Conservation (phyloP, 2,329 filamentous ascomycete genomes). For the Amauroascus niger region DNA sequence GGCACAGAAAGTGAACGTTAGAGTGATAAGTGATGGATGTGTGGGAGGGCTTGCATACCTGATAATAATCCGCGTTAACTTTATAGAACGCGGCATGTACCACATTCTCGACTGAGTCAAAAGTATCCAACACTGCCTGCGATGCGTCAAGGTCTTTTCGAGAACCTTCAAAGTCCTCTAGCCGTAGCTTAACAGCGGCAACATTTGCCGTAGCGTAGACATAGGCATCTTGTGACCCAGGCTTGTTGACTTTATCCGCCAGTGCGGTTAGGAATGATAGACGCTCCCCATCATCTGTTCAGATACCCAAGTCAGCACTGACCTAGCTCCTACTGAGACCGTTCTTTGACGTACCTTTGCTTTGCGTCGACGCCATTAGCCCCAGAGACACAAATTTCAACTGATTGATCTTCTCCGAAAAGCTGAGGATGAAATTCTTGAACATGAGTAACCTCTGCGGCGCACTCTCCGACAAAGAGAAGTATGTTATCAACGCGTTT, state of each 20-base stretch:
- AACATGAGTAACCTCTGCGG: slow-evolving; percentile 81
- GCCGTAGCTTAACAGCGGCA: slow-evolving; percentile 72
- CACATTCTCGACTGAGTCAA: slow-evolving; percentile 89
- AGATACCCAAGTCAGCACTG: not conserved
- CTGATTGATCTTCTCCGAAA: slow-evolving; percentile 98
- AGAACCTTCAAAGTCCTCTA: slow-evolving; percentile 70
- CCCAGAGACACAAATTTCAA: slow-evolving; percentile 90
- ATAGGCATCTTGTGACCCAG: slow-evolving; percentile 86
- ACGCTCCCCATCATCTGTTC: slow-evolving; percentile 55
- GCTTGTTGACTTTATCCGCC: slow-evolving; percentile 79
- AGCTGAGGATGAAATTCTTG: slow-evolving; percentile 89
- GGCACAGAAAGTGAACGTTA: slow-evolving; percentile 1
- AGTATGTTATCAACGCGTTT: slow-evolving; percentile 77
- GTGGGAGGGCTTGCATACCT: slow-evolving; percentile 41
- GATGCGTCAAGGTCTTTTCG: slow-evolving; percentile 78
- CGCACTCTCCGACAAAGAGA: slow-evolving; percentile 69
- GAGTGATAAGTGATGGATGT: slow-evolving; percentile 6
- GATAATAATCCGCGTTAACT: slow-evolving; percentile 89
- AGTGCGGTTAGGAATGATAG: slow-evolving; percentile 75
- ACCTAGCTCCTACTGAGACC: not conserved
- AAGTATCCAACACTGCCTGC: slow-evolving; percentile 77
- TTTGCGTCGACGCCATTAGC: slow-evolving; percentile 76
- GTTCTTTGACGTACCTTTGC: slow-evolving; percentile 31
- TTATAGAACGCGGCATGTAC: slow-evolving; percentile 96
- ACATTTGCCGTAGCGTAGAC: slow-evolving; percentile 89